Base-by-base conservation (phyloP, 768 basidiomycete species). In the Boletus subparvulus region DNA sequence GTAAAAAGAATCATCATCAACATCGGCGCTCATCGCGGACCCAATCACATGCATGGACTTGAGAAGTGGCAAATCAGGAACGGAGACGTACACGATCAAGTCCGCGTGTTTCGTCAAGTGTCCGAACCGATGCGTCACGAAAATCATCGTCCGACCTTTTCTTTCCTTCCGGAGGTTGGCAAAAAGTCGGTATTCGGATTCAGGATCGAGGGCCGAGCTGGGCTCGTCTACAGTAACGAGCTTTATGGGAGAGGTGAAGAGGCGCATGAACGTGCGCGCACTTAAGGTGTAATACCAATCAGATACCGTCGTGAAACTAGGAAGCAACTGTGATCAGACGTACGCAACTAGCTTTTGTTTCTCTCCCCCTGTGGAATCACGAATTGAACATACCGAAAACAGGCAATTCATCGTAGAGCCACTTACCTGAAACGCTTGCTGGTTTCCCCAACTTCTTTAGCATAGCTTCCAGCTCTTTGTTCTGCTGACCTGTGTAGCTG, bases 241-340 rank as follows among this genome's bases (percentile, higher is more conserved):
- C 41, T 65, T 68, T 24, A 73, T 61, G 10, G 65, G 49, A 3
- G 65, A 66, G 0, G 71, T 67, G 16, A 70, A 61, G 21, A 78
- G 59, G 1, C 77, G 72, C 73, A 77, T 75, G 63, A 78, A 78
- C 4, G 74, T 74, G 32, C 77, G 71, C 2, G 77, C 72, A 19
- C 72, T 73, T 40, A 26, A 30, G n/a, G 1, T 7, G 32, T 2
- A 12, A 13, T 3, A 36, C 6, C 14, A 35, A 39, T 37, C 26
- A 54, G 39, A 35, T 26, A n/a, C 13, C 3, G 11, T 16, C 17
- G 24, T 7, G 17, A 28, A 12, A 36, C 7, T 4, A 32, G 1
- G 3, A 8, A 53, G 9, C 7, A 7, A 9, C 13, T 7, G 4
- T 8, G 13, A 50, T 21, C 33, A 36, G 21, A 58, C 55, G 19